Evolutionary conservation across 176 grass and related monocot genomes (phyloP), one percentile per base, ranked within the genome.

Genomic region (Poa pratensis): DNA sequence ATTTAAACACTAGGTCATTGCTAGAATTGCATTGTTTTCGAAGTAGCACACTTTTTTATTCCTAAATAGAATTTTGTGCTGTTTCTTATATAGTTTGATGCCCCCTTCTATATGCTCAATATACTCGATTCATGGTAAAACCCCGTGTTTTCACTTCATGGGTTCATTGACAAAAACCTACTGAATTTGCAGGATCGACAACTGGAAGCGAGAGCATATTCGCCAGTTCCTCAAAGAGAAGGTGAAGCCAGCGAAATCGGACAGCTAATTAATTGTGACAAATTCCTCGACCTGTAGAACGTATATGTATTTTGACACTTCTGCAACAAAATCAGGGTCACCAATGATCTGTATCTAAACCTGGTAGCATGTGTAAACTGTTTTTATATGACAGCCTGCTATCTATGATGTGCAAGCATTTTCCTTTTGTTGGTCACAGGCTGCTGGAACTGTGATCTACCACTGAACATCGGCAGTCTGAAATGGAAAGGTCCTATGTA

Each of bases 131-230:
- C 9, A 22, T 64, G 55, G 7, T 80, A 73, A 81, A 80, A 57
- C 3, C 45, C 5, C 16, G 27, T 73, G 8, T 60, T 60, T 49
- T 23, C 11, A 6, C 61, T 72, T 76, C n/a, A 55, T 64, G 7
- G 5, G 3, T 27, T 32, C 26, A 40, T 23, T 75, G 77, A 35
- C 79, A 92, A 32, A 81, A 81, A 28, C 6, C 0, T 24, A 43
- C 28, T 65, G 55, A 90, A 40, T 59, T 82, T 78, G 90, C 86
- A 99, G 94, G 90, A 96, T 99, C 2, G 97, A 99, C 57, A 99
- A 99, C 69, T 99, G 97, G 97, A 99, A 99, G 59, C 84, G 88
- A 4, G 97, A 99, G 80, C 97, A 99, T 39, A 96, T 99, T 86
- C 69, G 72, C 20, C 97, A 99, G 39, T 94, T 99, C 58, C 88